Evolutionary conservation across 2,329 filamentous ascomycete genomes (phyloP).

Genomic region (Alternaria ethzedia): DNA sequence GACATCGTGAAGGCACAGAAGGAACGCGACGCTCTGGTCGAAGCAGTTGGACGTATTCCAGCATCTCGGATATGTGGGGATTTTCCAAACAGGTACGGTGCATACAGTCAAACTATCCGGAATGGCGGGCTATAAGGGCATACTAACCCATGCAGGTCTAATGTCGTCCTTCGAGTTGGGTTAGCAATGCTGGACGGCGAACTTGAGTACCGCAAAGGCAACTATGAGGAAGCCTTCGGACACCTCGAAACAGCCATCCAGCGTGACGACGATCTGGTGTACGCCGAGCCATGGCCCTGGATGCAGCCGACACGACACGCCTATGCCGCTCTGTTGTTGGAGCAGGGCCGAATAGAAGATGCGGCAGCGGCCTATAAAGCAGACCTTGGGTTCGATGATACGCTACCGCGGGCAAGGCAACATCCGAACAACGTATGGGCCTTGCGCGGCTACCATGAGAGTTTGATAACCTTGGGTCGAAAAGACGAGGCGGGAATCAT

Average conservation of each 20-base stretch:
- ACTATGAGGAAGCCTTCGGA: conserved; percentile 65
- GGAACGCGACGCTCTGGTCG: conserved; percentile 59
- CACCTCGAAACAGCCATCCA: conserved; percentile 64
- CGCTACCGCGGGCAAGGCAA: conserved; percentile 67
- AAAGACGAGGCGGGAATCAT: conserved; percentile 57
- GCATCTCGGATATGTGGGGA: conserved; percentile 63
- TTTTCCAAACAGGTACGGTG: conserved; percentile 66
- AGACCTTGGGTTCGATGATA: conserved; percentile 53
- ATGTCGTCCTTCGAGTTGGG: conserved; percentile 67
- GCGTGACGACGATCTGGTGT: conserved; percentile 68
- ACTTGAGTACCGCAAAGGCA: conserved; percentile 69
- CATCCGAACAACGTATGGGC: conserved; percentile 80
- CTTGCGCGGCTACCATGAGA: conserved; percentile 75
- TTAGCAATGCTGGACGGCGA: conserved; percentile 74
- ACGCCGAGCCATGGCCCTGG: conserved; percentile 80
- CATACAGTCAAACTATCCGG: neutral
- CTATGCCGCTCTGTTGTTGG: conserved; percentile 71
- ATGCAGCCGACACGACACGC: conserved; percentile 78
- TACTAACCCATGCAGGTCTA: conserved; percentile 45
- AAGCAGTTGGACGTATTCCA: conserved; percentile 61
- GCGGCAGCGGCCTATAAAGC: conserved; percentile 48
- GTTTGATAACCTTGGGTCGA: conserved; percentile 63
- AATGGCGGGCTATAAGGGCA: neutral
- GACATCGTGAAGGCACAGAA: conserved; percentile 61
- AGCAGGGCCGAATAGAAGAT: conserved; percentile 61